Evolutionary conservation across 768 basidiomycete species (phyloP), one percentile per base, ranked within the genome.

Genomic region (Kwoniella dendrophila): DNA sequence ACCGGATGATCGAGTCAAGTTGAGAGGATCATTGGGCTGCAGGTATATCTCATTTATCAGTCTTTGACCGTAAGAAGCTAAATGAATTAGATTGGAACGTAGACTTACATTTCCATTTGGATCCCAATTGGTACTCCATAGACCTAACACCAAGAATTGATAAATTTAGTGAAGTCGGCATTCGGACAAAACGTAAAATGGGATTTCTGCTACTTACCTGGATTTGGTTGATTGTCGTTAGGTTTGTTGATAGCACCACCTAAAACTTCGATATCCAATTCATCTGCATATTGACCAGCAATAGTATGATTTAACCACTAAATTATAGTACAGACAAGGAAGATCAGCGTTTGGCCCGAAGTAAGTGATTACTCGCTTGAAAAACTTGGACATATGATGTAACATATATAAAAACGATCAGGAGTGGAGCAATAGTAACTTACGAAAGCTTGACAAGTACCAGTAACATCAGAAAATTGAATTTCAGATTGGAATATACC

Each of bases 401-500:
- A 18, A 38, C 36, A 18, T 14, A 20, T 11, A 14, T 20, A 8
- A 20, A 43, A n/a, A n/a, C n/a, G n/a, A n/a, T n/a, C n/a, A n/a
- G n/a, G n/a, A n/a, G n/a, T n/a, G n/a, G n/a, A n/a, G n/a, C 18
- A 20, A 20, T 11, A 43, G 24, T 2, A 8, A 58, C 56, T 58
- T 38, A 59, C 58, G 41, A 60, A 53, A 7, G 60, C 60, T 43
- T 55, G 29, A 27, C 60, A 62, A 11, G 52, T 54, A 11, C 60
- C 60, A 11, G 32, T 20, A 6, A 45, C 34, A 33, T 34, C 27
- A 10, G 38, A 18, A 1, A 55, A 34, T 30, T 55, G 52, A 20
- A 54, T 54, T 6, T 49, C 47, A 32, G 60, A 30, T 43, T 62
- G 60, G 53, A 62, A 62, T 18, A 62, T 47, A 27, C 60, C 60